phyloP scores from a whole-genome alignment of 495 filamentous ascomycete genomes.

The Apiosordaria backusii region DNA sequence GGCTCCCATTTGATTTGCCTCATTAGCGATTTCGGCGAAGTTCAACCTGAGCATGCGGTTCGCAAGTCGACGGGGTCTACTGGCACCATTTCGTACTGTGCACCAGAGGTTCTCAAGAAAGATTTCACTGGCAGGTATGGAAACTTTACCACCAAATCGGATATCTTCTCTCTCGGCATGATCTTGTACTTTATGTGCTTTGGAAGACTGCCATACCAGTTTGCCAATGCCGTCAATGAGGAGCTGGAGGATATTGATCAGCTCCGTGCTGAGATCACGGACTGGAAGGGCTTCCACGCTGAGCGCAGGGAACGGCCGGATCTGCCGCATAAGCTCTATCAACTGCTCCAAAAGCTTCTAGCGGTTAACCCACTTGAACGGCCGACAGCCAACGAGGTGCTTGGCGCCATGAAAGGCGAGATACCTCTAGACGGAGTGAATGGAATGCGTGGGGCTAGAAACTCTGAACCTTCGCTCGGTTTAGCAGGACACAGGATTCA shows the following conservation, averaged over 20 bases:
- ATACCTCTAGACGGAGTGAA: slow-evolving; percentile 36
- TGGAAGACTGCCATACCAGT: slow-evolving; percentile 76
- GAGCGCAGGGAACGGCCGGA: slow-evolving; percentile 69
- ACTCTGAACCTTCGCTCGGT: slow-evolving; percentile 38
- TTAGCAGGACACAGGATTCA: slow-evolving; percentile 49
- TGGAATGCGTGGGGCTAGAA: slow-evolving; percentile 28
- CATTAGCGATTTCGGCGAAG: slow-evolving; percentile 96
- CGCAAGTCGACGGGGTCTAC: slow-evolving; percentile 89
- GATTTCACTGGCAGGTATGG: slow-evolving; percentile 70
- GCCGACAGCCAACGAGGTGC: slow-evolving; percentile 82
- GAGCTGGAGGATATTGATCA: slow-evolving; percentile 91
- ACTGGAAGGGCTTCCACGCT: slow-evolving; percentile 83
- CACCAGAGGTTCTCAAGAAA: slow-evolving; percentile 81
- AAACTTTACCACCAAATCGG: slow-evolving; percentile 93
- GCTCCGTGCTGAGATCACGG: slow-evolving; percentile 79
- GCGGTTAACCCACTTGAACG: slow-evolving; percentile 71
- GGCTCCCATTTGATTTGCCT: slow-evolving; percentile 68
- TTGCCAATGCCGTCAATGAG: slow-evolving; percentile 80
- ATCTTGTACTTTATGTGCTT: slow-evolving; percentile 98
- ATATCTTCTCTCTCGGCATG: slow-evolving; percentile 96
- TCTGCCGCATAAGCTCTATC: slow-evolving; percentile 81
- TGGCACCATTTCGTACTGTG: slow-evolving; percentile 96
- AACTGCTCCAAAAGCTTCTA: slow-evolving; percentile 74
- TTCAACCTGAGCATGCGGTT: slow-evolving; percentile 73
- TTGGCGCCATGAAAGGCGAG: slow-evolving; percentile 75